Conservation (phyloP, 495 filamentous ascomycete species). For the Aspergillus steynii region DNA sequence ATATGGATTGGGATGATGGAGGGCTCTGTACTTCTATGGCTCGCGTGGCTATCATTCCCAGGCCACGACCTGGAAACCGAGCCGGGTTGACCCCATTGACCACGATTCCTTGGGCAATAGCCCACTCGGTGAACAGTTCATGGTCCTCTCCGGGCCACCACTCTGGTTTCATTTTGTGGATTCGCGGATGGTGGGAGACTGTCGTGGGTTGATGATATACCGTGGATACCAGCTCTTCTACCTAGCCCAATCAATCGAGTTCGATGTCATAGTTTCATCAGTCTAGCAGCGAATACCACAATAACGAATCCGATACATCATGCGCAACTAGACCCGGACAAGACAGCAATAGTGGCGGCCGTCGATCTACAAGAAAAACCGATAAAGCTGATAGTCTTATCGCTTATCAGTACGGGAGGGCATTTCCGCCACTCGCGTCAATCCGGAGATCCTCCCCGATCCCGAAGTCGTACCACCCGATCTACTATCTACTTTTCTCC, state of each 20-base stretch:
- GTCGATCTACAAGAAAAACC: conserved; percentile 15
- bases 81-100: conserved; percentile 60
- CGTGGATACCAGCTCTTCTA: no score
- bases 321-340: background rate
- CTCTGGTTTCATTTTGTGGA: conserved; percentile 29
- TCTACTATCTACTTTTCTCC: background rate
- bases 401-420: conserved; percentile 32
- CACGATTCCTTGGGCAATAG: conserved; percentile 55
- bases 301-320: background rate
- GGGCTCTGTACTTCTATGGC: conserved; percentile 55
- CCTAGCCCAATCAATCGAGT: background rate
- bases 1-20: background rate
- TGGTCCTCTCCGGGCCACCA: conserved; percentile 47
- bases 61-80: conserved; percentile 63
- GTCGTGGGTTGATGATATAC: background rate
- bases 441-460: conserved; percentile 20
- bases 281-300: background rate
- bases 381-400: background rate
- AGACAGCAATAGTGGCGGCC: background rate
- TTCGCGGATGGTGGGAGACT: background rate
- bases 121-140: conserved; percentile 62
- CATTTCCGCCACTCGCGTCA: conserved; percentile 20
- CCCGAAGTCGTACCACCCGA: conserved; percentile 29
- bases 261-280: background rate
- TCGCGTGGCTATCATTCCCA: conserved; percentile 71